Evolutionary conservation across 1,284 basidiomycete genomes (phyloP).

Genomic region (Puccinia coronata): DNA sequence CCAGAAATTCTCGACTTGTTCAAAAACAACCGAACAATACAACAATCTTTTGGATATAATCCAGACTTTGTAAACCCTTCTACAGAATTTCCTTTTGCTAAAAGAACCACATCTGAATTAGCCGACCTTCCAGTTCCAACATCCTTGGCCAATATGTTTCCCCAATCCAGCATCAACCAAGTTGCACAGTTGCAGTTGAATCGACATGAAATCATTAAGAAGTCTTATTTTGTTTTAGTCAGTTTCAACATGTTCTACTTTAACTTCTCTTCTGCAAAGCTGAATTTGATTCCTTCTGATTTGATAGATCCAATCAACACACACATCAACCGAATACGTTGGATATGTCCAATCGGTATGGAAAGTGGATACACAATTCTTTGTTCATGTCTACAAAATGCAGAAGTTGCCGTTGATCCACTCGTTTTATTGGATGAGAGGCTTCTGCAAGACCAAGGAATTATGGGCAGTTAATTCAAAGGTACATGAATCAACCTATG

Average conservation of each 20-base stretch:
- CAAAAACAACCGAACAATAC: not conserved
- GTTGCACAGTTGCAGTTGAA: not conserved
- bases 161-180: not conserved
- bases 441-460: not conserved
- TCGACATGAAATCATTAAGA: not conserved
- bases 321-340: not conserved
- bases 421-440: not conserved
- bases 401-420: not conserved
- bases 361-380: not conserved
- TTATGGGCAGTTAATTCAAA: not conserved
- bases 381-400: conserved; percentile 1
- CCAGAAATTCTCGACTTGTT: not conserved
- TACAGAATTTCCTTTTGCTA: not conserved
- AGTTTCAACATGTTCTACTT: not conserved
- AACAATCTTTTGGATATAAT: conserved; percentile 8
- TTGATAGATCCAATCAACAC: not conserved
- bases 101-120: not conserved
- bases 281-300: not conserved
- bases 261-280: not conserved
- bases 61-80: not conserved
- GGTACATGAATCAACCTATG: no score
- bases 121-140: not conserved
- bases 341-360: not conserved
- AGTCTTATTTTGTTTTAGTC: not conserved
- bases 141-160: not conserved